These are phyloP conservation scores for Fusarium vanettenii DNA, from an alignment of 2,329 filamentous ascomycete genomes.

Conservation along the genomic window DNA sequence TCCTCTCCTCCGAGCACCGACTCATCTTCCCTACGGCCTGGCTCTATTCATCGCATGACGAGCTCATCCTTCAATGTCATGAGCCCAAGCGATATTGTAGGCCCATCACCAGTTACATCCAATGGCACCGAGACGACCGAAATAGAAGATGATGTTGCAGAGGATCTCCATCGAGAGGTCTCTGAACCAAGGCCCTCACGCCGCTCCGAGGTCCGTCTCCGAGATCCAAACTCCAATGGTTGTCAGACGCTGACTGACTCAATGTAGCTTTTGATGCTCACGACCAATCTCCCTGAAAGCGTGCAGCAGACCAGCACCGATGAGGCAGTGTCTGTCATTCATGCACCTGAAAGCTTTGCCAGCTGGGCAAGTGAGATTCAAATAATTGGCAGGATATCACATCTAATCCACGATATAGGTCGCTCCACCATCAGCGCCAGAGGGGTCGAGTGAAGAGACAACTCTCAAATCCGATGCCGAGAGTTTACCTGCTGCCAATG, in stretches of 20 bases:
- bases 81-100: conserved; percentile 77
- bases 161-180: conserved; percentile 61
- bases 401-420: conserved; percentile 52
- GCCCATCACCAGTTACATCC: conserved; percentile 86
- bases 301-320: conserved; percentile 73
- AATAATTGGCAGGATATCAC: not conserved
- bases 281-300: conserved; percentile 67
- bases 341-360: conserved; percentile 85
- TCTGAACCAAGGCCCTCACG: conserved; percentile 24
- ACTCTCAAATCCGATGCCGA: conserved; percentile 52
- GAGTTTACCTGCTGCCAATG: conserved; percentile 41
- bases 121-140: conserved; percentile 86
- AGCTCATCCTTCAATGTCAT: conserved; percentile 65
- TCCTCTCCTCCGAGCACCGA: conserved; percentile 55
- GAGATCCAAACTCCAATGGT: not conserved
- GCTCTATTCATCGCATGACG: conserved; percentile 59
- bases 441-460: conserved; percentile 48
- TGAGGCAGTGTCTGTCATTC: conserved; percentile 89
- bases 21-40: conserved; percentile 63
- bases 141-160: conserved; percentile 80
- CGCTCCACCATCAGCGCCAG: conserved; percentile 53
- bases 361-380: conserved; percentile 72
- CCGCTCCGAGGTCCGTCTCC: conserved; percentile 47
- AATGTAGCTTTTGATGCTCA: conserved; percentile 62
- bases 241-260: conserved; percentile 26